Base-by-base conservation (phyloP, 768 basidiomycete species). In the Hypholoma fasciculare region DNA sequence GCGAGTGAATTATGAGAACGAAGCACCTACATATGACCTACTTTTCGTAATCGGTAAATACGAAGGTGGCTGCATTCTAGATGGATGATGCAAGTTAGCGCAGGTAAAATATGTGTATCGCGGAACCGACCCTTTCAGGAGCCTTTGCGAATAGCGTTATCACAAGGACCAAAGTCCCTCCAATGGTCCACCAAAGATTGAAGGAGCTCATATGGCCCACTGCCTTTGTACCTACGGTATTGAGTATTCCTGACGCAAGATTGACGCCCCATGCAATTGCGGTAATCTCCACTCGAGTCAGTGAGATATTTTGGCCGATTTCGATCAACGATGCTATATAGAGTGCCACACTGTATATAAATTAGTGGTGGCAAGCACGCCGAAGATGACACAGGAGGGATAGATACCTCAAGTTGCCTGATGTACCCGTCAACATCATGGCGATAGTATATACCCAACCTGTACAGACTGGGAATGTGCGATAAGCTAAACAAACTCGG, bases 381-480 rank as follows among this genome's bases (percentile, higher is more conserved):
- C 20, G 34, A 14, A 14, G 12, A 12, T 8, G 44, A 46, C 19
- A 53, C 26, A n/a, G 20, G 12, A 38, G 5, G 19, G 44, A 17
- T n/a, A 36, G 37, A 16, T 52, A 77, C 82, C 81, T 83, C 23
- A 83, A 69, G 57, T 84, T 85, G 16, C 83, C 83, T 0, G 83
- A 82, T 9, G 83, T 83, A 12, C 83, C 84, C 1, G 84, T 85
- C 61, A 85, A 79, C 19, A 78, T 75, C 82, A 85, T 79, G 2
- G 83, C 81, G 38, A 84, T 80, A n/a, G 83, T 78, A 61, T 84
- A 84, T 20, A 83, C 77, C 81, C 82, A 83, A 14, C 83, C 83
- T 16, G 83, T 84, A 58, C 76, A 76, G 48, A 72, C 74, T 75
- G 7, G 19, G 34, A n/a, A 42, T 20, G 6, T 7, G n/a, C n/a